Conservation (phyloP, 75 land plant genomes). For the Azolla pinnata region DNA sequence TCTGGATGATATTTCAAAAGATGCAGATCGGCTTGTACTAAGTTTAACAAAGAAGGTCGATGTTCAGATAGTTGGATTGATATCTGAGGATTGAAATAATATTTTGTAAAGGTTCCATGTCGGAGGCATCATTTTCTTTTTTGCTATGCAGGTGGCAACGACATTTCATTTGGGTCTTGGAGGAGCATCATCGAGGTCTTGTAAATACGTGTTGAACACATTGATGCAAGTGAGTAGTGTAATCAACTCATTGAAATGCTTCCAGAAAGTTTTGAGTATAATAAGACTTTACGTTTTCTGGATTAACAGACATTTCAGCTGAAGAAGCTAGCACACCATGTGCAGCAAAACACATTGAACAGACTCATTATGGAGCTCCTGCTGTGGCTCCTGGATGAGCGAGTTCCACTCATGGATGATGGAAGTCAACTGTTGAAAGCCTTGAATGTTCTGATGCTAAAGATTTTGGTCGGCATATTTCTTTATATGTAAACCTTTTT, state of each 20-base stretch:
- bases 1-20: conserved; percentile 72
- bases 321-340: conserved; percentile 86
- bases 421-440: conserved; percentile 98
- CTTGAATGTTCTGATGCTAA: conserved; percentile 91
- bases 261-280: too few relatives aligned
- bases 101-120: background rate
- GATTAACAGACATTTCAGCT: conserved; percentile 94
- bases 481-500: background rate
- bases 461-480: conserved; percentile 64
- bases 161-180: conserved; percentile 84
- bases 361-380: conserved; percentile 85
- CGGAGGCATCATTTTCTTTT: background rate
- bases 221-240: conserved; percentile 75
- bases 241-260: too few relatives aligned
- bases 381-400: conserved; percentile 95
- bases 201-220: conserved; percentile 97
- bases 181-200: conserved; percentile 93
- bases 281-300: background rate
- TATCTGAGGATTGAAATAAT: too few relatives aligned
- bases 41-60: conserved; percentile 75
- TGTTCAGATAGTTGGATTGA: too few relatives aligned
- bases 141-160: conserved; percentile 55
- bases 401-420: conserved; percentile 95
- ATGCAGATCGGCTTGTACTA: conserved; percentile 86
- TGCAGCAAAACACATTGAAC: conserved; percentile 80